phyloP scores from a whole-genome alignment of 805 yeast species.

The Wickerhamomyces chambardii region DNA sequence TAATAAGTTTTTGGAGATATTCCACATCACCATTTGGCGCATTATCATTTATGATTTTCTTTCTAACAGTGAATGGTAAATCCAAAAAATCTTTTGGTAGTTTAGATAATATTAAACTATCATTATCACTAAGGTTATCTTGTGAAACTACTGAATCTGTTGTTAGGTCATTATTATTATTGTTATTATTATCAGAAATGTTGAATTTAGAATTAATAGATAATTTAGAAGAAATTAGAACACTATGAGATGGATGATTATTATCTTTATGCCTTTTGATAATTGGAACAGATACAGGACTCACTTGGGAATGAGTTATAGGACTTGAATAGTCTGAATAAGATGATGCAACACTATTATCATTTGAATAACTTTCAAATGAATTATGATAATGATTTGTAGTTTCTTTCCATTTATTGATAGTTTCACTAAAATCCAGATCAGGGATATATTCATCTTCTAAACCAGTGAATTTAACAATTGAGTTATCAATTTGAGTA shows the following conservation, averaged over 20 bases:
- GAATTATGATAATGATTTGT: slow-evolving; percentile 8
- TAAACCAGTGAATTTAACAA: slow-evolving; percentile 29
- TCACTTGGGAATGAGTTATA: slow-evolving; percentile 23
- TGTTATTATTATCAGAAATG: too few species aligned
- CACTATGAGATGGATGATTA: too few species aligned
- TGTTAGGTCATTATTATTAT: too few species aligned
- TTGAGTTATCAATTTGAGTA: too few species aligned
- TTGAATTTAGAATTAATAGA: too few species aligned
- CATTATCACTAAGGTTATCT: too few species aligned
- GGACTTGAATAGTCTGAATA: slow-evolving; percentile 14
- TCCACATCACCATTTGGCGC: slow-evolving; percentile 24
- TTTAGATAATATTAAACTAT: slow-evolving; percentile 20
- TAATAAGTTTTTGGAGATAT: slow-evolving; percentile 17
- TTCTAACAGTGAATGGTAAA: slow-evolving; percentile 53
- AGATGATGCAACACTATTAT: slow-evolving; percentile 1
- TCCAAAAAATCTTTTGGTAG: slow-evolving; percentile 46
- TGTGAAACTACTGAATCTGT: too few species aligned
- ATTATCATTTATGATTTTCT: slow-evolving; percentile 27
- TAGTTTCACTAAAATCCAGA: slow-evolving; percentile 43
- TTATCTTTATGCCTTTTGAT: too few species aligned
- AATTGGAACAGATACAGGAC: slow-evolving; percentile 28
- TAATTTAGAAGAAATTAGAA: too few species aligned
- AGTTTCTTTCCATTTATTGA: slow-evolving; percentile 36
- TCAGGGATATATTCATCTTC: slow-evolving; percentile 78
- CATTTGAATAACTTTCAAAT: slow-evolving; percentile 5